These are phyloP conservation scores for Rhododendron kiyosumense DNA, from an alignment of 148 eudicot genomes.

Conservation along the genomic window DNA sequence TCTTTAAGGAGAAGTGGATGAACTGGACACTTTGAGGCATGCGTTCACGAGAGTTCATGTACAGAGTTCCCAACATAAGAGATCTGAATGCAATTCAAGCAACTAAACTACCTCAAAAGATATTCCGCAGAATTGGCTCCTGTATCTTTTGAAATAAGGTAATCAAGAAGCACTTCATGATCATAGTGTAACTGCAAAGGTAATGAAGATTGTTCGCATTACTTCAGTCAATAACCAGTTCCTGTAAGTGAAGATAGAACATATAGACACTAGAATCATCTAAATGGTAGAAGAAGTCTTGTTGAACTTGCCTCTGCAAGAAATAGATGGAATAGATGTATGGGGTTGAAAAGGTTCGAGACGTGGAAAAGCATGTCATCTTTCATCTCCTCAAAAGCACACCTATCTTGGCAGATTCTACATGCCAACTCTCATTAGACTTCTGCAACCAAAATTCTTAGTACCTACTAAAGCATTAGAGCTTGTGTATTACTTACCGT, in stretches of 20 bases:
- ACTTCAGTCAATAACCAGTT: neutral
- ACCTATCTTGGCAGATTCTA: conserved; percentile 32
- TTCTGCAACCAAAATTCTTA: neutral
- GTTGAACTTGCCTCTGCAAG: conserved; percentile 63
- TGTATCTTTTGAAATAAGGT: conserved; percentile 83
- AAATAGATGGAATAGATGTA: conserved; percentile 67
- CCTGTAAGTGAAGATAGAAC: neutral
- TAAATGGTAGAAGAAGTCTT: neutral
- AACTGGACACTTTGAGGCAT: neutral
- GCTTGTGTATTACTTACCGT: conserved; percentile 39
- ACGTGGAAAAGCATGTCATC: conserved; percentile 39
- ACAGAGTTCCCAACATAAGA: neutral
- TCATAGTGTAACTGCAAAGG: conserved; percentile 76
- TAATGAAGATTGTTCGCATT: neutral
- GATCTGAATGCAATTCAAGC: neutral
- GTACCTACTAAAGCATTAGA: neutral
- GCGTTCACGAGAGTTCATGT: neutral
- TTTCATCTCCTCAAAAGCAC: conserved; percentile 30
- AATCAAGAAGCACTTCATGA: conserved; percentile 93
- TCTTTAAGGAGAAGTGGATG: neutral
- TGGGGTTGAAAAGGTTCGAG: conserved; percentile 63
- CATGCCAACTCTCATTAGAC: conserved; percentile 11
- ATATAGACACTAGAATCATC: neutral
- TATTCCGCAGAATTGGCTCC: conserved; percentile 84
- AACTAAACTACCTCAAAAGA: conserved; percentile 54